Evolutionary conservation across 1,284 basidiomycete species (phyloP), one percentile per base, ranked within the genome.

Genomic region (Cryptococcus depauperatus): DNA sequence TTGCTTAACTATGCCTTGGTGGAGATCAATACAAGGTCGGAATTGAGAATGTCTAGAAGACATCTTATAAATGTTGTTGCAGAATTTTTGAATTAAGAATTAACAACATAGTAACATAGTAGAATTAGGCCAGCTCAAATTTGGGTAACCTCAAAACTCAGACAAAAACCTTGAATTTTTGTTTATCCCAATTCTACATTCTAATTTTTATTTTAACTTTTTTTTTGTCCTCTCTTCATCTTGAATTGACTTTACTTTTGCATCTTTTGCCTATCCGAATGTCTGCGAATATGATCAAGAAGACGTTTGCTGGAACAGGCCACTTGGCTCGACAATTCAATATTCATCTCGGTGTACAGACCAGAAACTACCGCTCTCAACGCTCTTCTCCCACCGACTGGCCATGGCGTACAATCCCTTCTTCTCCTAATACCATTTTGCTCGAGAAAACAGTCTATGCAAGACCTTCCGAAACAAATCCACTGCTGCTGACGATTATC

Each of bases 11-110:
- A 87, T 75, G 9, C 91, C 91, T 51, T 83, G 79, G 72, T 98
- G 95, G 22, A 99, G 78, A 70, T 98, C 95, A 60, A 98, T 97
- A 69, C 95, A 99, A 10, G 95, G 95, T 45, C 85, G 78, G 73
- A 98, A 98, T 40, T 78, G 66, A 8, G 68, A 70, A 32, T 56
- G 59, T 37, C 59, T 37, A 34, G 62, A 14, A 26, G 21, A 16
- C 25, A 28, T 35, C 16, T 43, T n/a, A 13, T 13, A 14, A 22
- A 22, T 16, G 14, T 10, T 23, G 39, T 16, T 25, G 27, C n/a
- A n/a, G n/a, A n/a, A n/a, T n/a, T n/a, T n/a, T n/a, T n/a, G n/a
- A n/a, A n/a, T n/a, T n/a, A n/a, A n/a, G n/a, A n/a, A n/a, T n/a
- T n/a, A n/a, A n/a, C n/a, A n/a, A n/a, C n/a, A n/a, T n/a, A n/a